Evolutionary conservation across 2,329 filamentous ascomycete genomes (phyloP).

Genomic region (Epichloe hybrida): DNA sequence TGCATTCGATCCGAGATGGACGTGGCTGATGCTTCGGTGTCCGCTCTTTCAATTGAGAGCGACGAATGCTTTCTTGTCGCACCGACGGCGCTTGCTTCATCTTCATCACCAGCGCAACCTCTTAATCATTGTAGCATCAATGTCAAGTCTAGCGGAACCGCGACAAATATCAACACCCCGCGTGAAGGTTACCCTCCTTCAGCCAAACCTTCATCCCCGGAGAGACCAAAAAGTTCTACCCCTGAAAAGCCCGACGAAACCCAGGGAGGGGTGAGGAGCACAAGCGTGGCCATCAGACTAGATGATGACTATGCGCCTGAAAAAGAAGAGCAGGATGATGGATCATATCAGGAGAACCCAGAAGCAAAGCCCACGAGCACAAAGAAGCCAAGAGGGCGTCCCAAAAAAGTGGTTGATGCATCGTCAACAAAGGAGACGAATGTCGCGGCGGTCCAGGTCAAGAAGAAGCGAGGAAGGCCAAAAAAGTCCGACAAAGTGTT

Average conservation of each 20-base stretch:
- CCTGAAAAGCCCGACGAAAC: neutral
- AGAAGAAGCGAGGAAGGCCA: constrained; percentile 29
- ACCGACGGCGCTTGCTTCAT: constrained; percentile 16
- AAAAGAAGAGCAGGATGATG: constrained; percentile 8
- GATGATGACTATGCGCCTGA: neutral
- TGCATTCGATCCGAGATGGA: constrained; percentile 1
- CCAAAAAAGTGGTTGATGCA: constrained; percentile 13
- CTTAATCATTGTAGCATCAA: neutral
- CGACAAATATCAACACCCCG: constrained; percentile 24
- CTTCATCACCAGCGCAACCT: neutral
- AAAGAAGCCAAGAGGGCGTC: constrained; percentile 20
- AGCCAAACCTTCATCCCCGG: neutral
- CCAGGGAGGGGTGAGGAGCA: neutral
- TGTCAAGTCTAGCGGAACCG: constrained; percentile 18
- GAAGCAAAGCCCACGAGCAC: constrained; percentile 7
- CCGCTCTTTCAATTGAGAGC: constrained; percentile 11
- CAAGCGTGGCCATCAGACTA: neutral
- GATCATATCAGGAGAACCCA: constrained; percentile 4
- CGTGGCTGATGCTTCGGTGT: neutral
- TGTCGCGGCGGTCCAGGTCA: constrained; percentile 5
- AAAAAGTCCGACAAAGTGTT: constrained; percentile 18
- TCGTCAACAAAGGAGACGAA: constrained; percentile 4
- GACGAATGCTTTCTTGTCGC: constrained; percentile 21
- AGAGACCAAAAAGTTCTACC: neutral
- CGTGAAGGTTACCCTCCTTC: constrained; percentile 4